phyloP scores from a whole-genome alignment of 2,329 filamentous ascomycete species.

The Ophiostoma sp. region DNA sequence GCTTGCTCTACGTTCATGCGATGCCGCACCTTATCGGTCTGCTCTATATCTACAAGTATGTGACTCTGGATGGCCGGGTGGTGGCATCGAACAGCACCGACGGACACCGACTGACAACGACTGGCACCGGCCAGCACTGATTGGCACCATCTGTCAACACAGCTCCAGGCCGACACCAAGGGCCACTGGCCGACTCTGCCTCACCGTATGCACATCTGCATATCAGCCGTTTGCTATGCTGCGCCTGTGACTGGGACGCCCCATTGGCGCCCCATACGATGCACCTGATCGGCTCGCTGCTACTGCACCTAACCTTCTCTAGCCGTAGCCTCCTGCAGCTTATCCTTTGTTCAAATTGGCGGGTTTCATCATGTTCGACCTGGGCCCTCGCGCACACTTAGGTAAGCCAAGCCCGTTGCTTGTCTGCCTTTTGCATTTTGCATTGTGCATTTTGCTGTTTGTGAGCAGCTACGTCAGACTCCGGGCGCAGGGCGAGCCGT shows the following conservation, averaged over 20 bases:
- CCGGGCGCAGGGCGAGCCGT: too few species aligned
- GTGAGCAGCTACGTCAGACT: too few species aligned
- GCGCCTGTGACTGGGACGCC: not conserved
- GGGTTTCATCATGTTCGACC: not conserved
- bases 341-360: constrained; percentile 8
- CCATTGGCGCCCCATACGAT: constrained; percentile 3
- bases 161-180: too few species aligned
- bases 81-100: too few species aligned
- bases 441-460: too few species aligned
- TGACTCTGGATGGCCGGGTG: too few species aligned
- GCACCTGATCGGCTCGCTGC: constrained; percentile 12
- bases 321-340: constrained; percentile 10
- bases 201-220: not conserved
- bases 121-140: too few species aligned
- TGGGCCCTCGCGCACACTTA: not conserved
- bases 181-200: not conserved
- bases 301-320: constrained; percentile 7
- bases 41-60: too few species aligned
- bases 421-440: not conserved
- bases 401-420: not conserved
- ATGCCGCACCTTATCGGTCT: too few species aligned
- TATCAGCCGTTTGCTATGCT: not conserved
- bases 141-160: too few species aligned
- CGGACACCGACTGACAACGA: too few species aligned
- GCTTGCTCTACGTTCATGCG: too few species aligned